Base-by-base conservation (phyloP, 768 basidiomycete genomes). In the Termitomyces eurrhizus region DNA sequence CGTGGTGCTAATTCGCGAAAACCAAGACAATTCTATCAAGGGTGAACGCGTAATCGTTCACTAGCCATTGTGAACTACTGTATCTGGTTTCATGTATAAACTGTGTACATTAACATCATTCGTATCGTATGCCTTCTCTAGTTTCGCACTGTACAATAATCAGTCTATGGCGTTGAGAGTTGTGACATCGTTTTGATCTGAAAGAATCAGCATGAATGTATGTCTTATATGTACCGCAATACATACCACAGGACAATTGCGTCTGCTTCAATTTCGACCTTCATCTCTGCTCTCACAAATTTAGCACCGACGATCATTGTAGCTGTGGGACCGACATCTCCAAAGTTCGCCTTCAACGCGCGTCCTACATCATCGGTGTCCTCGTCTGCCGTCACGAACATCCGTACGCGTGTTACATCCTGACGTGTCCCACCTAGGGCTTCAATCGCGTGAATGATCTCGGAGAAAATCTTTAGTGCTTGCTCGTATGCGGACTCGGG, bases 1-100 rank as follows among this genome's bases (percentile, higher is more conserved):
- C 65, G 84, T 91, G 11, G 68, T 91, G 21, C 63, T 87, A 33
- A 69, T 92, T 62, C 75, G 72, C 33, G 89, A 88, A 64, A 74
- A 72, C 9, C 79, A 72, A 12, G 81, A 81, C 8, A 75, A 72
- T 55, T 62, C 65, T 21, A 62, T 56, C 50, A 67, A 67, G 55
- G 65, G 64, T 46, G 66, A 68, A 55, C 66, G 68, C 46, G 60
- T 56, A 35, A n/a, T 73, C 4, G 64, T 68, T 12, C 75, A 77
- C 65, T 77, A 63, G 55, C 12, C 18, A 24, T 33, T 32, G 33
- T 45, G 6, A 29, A 52, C 24, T 29, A 5, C 18, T n/a, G 36
- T 3, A 18, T 21, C n/a, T 24, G n/a, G 49, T 8, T 36, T 50
- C 14, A 18, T 57, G 29, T 26, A 45, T n/a, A 45, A 26, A 29